These are phyloP conservation scores for Testicularia cyperi DNA, from an alignment of 1,284 basidiomycete genomes.

Conservation along the genomic window DNA sequence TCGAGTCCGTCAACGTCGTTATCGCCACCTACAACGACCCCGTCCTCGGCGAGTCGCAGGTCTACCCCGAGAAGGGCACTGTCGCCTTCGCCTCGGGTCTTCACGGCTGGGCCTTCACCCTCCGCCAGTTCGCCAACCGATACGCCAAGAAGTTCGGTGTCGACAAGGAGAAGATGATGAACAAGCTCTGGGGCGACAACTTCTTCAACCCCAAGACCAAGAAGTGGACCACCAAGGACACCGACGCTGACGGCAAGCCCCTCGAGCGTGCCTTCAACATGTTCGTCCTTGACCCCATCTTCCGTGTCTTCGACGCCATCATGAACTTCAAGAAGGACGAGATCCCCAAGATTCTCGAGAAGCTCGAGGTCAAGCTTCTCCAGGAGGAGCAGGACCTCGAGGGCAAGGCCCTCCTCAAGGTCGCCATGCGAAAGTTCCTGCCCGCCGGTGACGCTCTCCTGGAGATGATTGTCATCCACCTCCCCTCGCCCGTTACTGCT, in stretches of 20 bases:
- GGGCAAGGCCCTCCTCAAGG: constrained; percentile 95
- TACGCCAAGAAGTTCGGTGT: constrained; percentile 99
- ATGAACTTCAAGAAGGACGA: constrained; percentile 99
- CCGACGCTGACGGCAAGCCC: constrained; percentile 78
- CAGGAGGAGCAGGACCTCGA: constrained; percentile 91
- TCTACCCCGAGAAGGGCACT: constrained; percentile 97
- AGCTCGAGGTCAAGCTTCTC: constrained; percentile 90
- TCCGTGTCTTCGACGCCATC: constrained; percentile 95
- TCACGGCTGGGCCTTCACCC: constrained; percentile 99
- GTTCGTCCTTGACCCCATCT: constrained; percentile 99
- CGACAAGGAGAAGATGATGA: constrained; percentile 97
- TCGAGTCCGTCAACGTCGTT: constrained; percentile 98
- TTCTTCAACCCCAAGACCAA: constrained; percentile 97
- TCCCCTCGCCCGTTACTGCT: constrained; percentile 87
- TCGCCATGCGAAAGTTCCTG: constrained; percentile 99
- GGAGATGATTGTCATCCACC: constrained; percentile 99
- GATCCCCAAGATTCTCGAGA: constrained; percentile 82
- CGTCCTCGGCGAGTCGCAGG: constrained; percentile 95
- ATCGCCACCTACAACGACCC: constrained; percentile 95
- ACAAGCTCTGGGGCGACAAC: constrained; percentile 98
- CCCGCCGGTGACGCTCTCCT: constrained; percentile 97
- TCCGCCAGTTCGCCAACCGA: constrained; percentile 91
- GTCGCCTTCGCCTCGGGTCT: constrained; percentile 99
- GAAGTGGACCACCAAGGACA: constrained; percentile 88
- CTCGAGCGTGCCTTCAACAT: constrained; percentile 69